Evolutionary conservation across 78 protist species (phyloP).

Genomic region (Blattamonas nauphoetae): DNA sequence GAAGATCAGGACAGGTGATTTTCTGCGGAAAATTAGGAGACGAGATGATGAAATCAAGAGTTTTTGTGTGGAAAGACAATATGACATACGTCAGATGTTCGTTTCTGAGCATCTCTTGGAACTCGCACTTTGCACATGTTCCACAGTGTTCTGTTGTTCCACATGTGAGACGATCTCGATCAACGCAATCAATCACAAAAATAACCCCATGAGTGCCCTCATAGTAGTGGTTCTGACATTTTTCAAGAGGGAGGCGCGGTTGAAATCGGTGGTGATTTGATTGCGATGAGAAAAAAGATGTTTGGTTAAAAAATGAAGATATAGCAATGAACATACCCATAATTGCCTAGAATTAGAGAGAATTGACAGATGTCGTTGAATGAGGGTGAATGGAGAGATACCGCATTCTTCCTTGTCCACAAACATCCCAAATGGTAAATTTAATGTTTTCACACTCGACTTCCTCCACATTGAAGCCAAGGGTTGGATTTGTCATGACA

Average conservation of each 20-base stretch:
- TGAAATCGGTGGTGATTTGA: not conserved
- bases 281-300: not conserved
- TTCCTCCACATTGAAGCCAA: constrained; percentile 80
- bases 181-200: constrained; percentile 88
- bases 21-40: not conserved
- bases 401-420: constrained; percentile 91
- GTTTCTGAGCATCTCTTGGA: constrained; percentile 52
- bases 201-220: constrained; percentile 76
- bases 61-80: not conserved
- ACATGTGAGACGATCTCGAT: constrained; percentile 61
- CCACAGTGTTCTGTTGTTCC: not conserved
- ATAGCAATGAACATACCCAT: not conserved
- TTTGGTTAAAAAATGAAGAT: not conserved
- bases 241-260: not conserved
- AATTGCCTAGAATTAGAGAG: not conserved
- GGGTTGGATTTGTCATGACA: not conserved
- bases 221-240: constrained; percentile 55
- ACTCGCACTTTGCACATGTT: constrained; percentile 64
- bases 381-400: constrained; percentile 40
- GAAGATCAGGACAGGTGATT: constrained; percentile 61
- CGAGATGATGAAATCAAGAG: not conserved
- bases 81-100: constrained; percentile 34
- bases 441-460: constrained; percentile 78
- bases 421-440: constrained; percentile 87
- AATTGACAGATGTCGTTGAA: not conserved